Evolutionary conservation across 257 asterid species (phyloP).

Genomic region (Thymus quinquecostatus): DNA sequence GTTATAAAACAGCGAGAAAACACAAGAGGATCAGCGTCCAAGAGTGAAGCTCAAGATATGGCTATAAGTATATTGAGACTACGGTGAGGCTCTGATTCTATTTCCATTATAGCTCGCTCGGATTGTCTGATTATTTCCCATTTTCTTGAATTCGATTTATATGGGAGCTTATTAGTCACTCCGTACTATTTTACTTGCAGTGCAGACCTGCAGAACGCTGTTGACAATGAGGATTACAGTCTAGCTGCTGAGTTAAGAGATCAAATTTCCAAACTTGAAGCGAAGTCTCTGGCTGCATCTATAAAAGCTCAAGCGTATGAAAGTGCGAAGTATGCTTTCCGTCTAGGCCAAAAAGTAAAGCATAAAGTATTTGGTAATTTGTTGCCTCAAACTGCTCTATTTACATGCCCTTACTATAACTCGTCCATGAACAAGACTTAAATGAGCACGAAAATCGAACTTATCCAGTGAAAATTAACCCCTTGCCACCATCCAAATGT

Average conservation of each 20-base stretch:
- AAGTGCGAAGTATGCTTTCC: conserved; percentile 75
- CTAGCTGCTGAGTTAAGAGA: conserved; percentile 91
- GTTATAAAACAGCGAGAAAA: conserved; percentile 67
- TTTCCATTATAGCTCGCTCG: conserved; percentile 7
- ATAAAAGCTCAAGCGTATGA: conserved; percentile 80
- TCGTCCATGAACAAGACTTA: conserved; percentile 13
- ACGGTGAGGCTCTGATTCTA: conserved; percentile 54
- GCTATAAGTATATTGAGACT: conserved; percentile 87
- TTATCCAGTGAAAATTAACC: not conserved
- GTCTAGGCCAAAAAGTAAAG: conserved; percentile 93
- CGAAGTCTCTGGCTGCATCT: conserved; percentile 84
- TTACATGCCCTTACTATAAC: not conserved
- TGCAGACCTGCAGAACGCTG: conserved; percentile 87
- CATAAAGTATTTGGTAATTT: conserved; percentile 81
- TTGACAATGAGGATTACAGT: conserved; percentile 77
- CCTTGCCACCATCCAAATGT: not conserved
- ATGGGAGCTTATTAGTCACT: conserved; percentile 10
- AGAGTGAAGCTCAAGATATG: conserved; percentile 96
- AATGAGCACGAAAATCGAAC: conserved; percentile 9
- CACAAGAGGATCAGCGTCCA: conserved; percentile 76
- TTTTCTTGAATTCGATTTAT: not conserved
- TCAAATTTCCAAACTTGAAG: conserved; percentile 82
- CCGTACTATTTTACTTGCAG: conserved; percentile 50
- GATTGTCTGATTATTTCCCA: conserved; percentile 6
- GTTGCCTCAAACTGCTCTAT: conserved; percentile 10